Base-by-base conservation (phyloP, 768 basidiomycete species). In the Boletus vermiculosoides region DNA sequence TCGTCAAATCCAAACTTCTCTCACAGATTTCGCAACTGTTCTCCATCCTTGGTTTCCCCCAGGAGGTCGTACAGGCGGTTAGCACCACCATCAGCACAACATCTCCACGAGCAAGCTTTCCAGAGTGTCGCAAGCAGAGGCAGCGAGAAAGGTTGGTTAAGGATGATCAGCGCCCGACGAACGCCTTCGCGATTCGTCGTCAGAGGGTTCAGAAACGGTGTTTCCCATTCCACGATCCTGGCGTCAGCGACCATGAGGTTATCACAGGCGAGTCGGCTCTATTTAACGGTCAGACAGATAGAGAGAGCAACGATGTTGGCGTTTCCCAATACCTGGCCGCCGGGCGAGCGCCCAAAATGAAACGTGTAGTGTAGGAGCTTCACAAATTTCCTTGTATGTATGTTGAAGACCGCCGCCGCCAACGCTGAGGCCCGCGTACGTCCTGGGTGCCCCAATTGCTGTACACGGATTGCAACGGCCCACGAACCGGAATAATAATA, bases 71-170 rank as follows among this genome's bases (percentile, higher is more conserved):
- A 82, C 31, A 98, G 72, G 16, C 90, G 80, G 70, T 96, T 96
- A 9, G 89, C 90, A 25, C 93, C 93, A 31, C 93, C 93, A 62
- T 96, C 93, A 3, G 93, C 93, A 67, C 92, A 96, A 52, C 78
- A 80, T 39, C 73, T 78, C 81, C 84, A 83, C 49, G 69, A 62
- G 11, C 74, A 75, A 13, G 77, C 69, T 15, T 68, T 66, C 81
- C 84, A 97, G 10, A 94, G 71, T 11, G 79, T 78, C 15, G 73
- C 65, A 42, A 98, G 78, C 41, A 97, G 78, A 11, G 74, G 62
- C 4, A 72, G 60, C 23, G 85, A 84, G 67, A 96, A 93, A 0
- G 93, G 88, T 58, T 96, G 92, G 71, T 99, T 98, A 54, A 98
- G 80, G 63, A 99, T 86, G 63, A 98, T 85, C 56, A 98, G 77